Base-by-base conservation (phyloP, 257 asterid genomes). In the Nicotiana paniculata region DNA sequence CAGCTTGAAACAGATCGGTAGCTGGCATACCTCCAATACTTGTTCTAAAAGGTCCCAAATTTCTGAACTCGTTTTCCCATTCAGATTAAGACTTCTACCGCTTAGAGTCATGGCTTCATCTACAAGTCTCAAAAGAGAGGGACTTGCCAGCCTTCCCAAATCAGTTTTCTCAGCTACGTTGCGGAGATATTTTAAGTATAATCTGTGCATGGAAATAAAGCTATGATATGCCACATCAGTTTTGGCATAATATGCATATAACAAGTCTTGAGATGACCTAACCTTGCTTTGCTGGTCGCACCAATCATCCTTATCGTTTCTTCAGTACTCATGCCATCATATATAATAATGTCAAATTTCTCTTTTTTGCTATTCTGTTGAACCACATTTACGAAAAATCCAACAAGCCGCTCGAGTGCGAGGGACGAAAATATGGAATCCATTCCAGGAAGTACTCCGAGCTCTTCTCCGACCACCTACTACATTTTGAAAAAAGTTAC, bases 361-460 rank as follows among this genome's bases (percentile, higher is more conserved):
- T 85, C 83, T 33, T 77, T 87, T 62, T 85, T 90, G 55, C 70
- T 86, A 12, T 81, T 90, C 64, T 53, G 84, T 63, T 81, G 89
- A 82, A 83, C 81, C 11, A 78, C 46, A 63, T 77, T 87, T 18
- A 83, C 83, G 13, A 91, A 82, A 81, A 92, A 87, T 69, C 97
- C 96, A 24, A 90, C 81, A 75, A 89, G 86, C 64, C 87, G 81
- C 82, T 90, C 98, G 28, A 96, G 97, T 84, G 93, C 97, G 87
- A 94, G 86, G 39, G 87, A 90, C 58, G 97, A 90, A 82, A 96
- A 93, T 86, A 94, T 89, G n/a, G 97, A 92, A 87, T 96, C 99
- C 99, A 96, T 96, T 15, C 99, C 99, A 43, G 98, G 99, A 62
- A 96, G 95, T 48, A 96, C 91, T 83, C 99, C 98, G 43, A 96